These are phyloP conservation scores for Echites panduratus DNA, from an alignment of 257 asterid genomes.

Conservation along the genomic window DNA sequence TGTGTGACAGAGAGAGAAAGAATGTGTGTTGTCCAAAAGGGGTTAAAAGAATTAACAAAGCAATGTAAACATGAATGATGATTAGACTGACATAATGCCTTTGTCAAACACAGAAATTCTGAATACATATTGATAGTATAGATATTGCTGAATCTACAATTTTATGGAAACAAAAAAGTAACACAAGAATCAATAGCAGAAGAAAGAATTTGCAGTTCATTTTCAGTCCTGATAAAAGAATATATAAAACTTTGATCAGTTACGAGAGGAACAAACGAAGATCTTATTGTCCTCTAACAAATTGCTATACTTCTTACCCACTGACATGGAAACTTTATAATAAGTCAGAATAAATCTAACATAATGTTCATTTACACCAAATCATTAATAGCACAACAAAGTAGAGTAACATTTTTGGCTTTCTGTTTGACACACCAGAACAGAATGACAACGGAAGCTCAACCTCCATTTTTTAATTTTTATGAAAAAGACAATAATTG, in stretches of 20 bases:
- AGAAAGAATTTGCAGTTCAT: background rate
- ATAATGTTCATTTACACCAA: background rate
- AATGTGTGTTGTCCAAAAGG: background rate
- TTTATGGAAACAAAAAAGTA: background rate
- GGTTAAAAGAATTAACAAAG: background rate
- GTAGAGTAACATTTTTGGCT: background rate
- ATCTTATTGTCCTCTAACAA: background rate
- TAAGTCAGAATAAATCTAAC: background rate
- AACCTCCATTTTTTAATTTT: background rate
- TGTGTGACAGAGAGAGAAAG: background rate
- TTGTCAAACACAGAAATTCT: background rate
- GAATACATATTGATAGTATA: background rate
- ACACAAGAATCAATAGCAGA: background rate
- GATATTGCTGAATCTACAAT: too few relatives aligned
- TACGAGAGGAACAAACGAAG: background rate
- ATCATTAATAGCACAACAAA: background rate
- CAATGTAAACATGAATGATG: background rate
- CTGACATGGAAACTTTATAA: background rate
- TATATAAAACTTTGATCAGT: background rate
- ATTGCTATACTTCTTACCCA: background rate
- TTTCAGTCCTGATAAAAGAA: background rate
- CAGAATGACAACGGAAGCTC: background rate
- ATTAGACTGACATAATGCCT: background rate
- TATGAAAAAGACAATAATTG: background rate
- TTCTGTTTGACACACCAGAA: background rate